Conservation (phyloP, 306 rosid genomes). For the Elaeagnus macrophylla region DNA sequence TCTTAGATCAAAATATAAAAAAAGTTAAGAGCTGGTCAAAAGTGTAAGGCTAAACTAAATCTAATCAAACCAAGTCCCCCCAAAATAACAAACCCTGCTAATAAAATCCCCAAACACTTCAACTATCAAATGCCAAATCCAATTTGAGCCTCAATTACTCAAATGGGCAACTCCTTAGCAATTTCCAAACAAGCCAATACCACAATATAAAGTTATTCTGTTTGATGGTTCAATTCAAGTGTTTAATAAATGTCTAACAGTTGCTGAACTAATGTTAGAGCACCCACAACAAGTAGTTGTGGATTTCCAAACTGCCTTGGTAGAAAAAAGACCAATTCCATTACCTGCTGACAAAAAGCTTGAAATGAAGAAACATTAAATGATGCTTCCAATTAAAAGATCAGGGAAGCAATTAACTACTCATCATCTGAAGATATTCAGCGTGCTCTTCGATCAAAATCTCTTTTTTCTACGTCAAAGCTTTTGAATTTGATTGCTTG, state of each 20-base stretch:
- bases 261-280: conserved; percentile 79
- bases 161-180: too few relatives aligned
- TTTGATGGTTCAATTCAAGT: conserved; percentile 59
- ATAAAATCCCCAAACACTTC: too few relatives aligned
- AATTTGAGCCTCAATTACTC: too few relatives aligned
- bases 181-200: too few relatives aligned
- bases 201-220: conserved; percentile 46
- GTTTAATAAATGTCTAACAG: conserved; percentile 43
- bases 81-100: too few relatives aligned
- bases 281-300: conserved; percentile 81
- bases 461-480: conserved; percentile 23
- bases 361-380: conserved; percentile 39
- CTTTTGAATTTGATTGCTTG: conserved; percentile 48
- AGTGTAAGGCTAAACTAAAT: too few relatives aligned
- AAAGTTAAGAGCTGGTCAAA: too few relatives aligned
- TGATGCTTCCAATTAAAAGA: conserved; percentile 62
- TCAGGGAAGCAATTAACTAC: conserved; percentile 43
- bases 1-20: too few relatives aligned
- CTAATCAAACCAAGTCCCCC: too few relatives aligned
- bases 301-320: conserved; percentile 43
- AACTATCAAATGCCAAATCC: too few relatives aligned
- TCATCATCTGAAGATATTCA: conserved; percentile 40
- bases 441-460: conserved; percentile 30
- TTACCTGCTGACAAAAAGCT: conserved; percentile 63
- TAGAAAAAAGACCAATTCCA: conserved; percentile 37